Evolutionary conservation across 2,329 filamentous ascomycete species (phyloP).

Genomic region (Hansfordia pulvinata): DNA sequence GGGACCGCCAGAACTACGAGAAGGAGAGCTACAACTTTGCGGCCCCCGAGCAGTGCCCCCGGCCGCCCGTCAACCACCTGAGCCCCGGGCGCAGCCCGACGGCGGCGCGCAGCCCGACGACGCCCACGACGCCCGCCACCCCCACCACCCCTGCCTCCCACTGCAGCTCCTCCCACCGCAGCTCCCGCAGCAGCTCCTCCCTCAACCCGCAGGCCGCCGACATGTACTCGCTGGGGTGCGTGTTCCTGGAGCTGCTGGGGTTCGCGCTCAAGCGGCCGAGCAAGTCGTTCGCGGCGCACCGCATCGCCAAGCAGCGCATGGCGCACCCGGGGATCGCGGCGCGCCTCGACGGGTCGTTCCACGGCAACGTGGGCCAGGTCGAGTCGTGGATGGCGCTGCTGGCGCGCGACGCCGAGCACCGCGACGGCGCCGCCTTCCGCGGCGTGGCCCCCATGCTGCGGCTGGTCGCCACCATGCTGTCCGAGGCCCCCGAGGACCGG

Average conservation of each 20-base stretch:
- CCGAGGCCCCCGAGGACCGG: constrained; percentile 34
- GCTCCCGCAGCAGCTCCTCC: too few relatives aligned
- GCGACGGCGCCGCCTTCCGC: constrained; percentile 31
- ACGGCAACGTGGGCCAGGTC: constrained; percentile 55
- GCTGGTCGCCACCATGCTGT: constrained; percentile 40
- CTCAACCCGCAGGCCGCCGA: constrained; percentile 47
- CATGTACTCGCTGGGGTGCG: constrained; percentile 59
- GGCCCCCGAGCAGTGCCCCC: constrained; percentile 52
- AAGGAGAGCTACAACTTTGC: constrained; percentile 62
- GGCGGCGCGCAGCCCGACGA: constrained; percentile 9
- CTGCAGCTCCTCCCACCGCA: constrained; percentile 25
- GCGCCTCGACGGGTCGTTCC: constrained; percentile 58
- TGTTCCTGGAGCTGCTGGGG: constrained; percentile 58
- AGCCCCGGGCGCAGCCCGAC: too few relatives aligned
- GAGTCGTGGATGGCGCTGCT: constrained; percentile 53
- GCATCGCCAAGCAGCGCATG: constrained; percentile 50
- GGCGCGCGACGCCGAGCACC: constrained; percentile 42
- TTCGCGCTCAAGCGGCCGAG: constrained; percentile 56
- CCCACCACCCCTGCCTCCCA: constrained; percentile 16
- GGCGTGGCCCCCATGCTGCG: constrained; percentile 38
- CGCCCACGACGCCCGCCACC: too few relatives aligned
- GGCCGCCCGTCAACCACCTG: constrained; percentile 20
- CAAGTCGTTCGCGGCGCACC: constrained; percentile 51
- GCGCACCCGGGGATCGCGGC: constrained; percentile 44
- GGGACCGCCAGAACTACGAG: constrained; percentile 39